Conservation (phyloP, 768 basidiomycete species). For the Tylopilus sp. region DNA sequence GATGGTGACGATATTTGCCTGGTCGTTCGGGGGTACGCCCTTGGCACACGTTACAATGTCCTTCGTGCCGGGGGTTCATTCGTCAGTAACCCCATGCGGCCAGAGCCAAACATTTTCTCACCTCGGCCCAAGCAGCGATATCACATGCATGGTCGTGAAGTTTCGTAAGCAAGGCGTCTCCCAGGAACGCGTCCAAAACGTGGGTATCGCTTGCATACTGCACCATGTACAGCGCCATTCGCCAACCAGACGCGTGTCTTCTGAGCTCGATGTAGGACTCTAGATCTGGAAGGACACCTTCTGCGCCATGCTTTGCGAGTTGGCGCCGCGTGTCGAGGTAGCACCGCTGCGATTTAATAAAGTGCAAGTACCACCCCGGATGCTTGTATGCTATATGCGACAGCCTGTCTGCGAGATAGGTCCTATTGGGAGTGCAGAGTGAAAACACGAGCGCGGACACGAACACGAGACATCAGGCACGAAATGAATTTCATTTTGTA, state of each 20-base stretch:
- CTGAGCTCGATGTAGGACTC: conserved; percentile 46
- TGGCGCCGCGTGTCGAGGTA: conserved; percentile 34
- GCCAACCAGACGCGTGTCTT: conserved; percentile 46
- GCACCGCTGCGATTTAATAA: conserved; percentile 34
- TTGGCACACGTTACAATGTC: conserved; percentile 57
- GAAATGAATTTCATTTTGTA: background rate
- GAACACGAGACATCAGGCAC: conserved; percentile 1
- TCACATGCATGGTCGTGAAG: conserved; percentile 44
- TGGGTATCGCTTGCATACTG: conserved; percentile 48
- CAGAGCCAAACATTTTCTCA: conserved; percentile 25
- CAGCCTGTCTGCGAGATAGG: conserved; percentile 35
- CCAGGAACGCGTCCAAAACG: conserved; percentile 31
- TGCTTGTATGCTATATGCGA: conserved; percentile 33
- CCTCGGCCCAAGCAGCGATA: conserved; percentile 53
- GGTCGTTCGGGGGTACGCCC: conserved; percentile 35
- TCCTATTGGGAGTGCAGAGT: background rate
- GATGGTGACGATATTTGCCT: conserved; percentile 48
- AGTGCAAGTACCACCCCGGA: conserved; percentile 41
- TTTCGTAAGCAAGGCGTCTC: conserved; percentile 26
- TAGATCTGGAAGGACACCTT: conserved; percentile 33
- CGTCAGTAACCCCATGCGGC: background rate
- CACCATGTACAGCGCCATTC: conserved; percentile 49
- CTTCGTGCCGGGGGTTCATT: conserved; percentile 34
- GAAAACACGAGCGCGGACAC: background rate
- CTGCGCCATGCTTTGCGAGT: conserved; percentile 23